Percentiles rank a stretch among this genome's conserved stretches.
Evolutionary conservation across 139 green algal species (phyloP).

Genomic region (Tetraselmis striata): DNA sequence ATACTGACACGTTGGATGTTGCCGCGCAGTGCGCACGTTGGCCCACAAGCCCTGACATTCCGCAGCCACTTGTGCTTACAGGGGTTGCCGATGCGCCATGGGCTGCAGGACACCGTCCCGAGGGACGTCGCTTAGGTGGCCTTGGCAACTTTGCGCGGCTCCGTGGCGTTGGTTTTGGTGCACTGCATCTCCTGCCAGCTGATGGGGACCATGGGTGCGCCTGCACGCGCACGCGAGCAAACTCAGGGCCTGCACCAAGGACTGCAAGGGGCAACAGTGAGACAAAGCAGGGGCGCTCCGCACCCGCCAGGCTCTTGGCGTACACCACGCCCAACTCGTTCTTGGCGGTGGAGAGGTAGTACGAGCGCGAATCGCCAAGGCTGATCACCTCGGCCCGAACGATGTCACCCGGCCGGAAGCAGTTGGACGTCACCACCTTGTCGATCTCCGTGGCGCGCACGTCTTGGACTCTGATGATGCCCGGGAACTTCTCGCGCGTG

Average conservation of each 20-base stretch:
- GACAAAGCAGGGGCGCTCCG: too few species aligned
- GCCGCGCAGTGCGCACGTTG: too few species aligned
- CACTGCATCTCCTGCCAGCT: conserved; percentile 81
- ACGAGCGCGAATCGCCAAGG: conserved; percentile 77
- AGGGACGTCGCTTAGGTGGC: conserved; percentile 12
- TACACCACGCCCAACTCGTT: conserved; percentile 88
- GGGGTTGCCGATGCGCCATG: too few species aligned
- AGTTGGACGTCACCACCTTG: conserved; percentile 72
- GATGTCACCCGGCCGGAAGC: conserved; percentile 87
- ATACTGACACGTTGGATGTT: too few species aligned
- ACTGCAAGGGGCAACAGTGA: too few species aligned
- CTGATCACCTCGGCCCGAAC: conserved; percentile 62
- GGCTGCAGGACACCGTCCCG: too few species aligned
- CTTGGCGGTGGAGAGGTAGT: conserved; percentile 81
- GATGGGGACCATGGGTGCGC: conserved; percentile 62
- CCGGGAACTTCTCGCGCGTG: conserved; percentile 52
- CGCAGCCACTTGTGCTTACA: too few species aligned
- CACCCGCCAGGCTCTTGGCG: conserved; percentile 59
- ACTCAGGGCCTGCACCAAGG: too few species aligned
- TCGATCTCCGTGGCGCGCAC: conserved; percentile 80
- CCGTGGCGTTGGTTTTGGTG: conserved; percentile 52
- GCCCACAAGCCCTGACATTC: too few species aligned
- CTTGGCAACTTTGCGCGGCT: conserved; percentile 79
- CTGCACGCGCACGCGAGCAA: too few species aligned
- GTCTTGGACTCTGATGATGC: conserved; percentile 66